A percentile compares a stretch with the other conserved stretches of the same genome.
phyloP scores from a whole-genome alignment of 108 stramenopile genomes.

The Stephanodiscus minutulus region DNA sequence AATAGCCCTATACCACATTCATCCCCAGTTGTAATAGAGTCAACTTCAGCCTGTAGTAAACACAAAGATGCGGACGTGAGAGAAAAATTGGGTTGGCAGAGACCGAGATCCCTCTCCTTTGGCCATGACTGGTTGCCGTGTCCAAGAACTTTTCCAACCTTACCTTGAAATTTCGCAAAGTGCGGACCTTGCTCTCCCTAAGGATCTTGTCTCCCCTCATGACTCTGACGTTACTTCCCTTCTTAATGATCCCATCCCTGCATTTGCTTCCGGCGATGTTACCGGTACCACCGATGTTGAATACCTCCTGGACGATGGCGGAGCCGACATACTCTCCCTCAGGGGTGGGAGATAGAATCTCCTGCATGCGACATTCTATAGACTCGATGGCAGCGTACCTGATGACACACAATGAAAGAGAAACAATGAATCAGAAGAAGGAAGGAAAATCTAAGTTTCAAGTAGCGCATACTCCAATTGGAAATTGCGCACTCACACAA shows the following conservation, averaged over 20 bases:
- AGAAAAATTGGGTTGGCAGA: slow-evolving; percentile 23
- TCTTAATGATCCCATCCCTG: slow-evolving; percentile 82
- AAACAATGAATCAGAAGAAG: not conserved
- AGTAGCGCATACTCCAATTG: not conserved
- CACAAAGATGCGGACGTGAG: not conserved
- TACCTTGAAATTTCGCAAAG: slow-evolving; percentile 92
- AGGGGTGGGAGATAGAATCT: slow-evolving; percentile 91
- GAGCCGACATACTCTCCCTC: slow-evolving; percentile 92
- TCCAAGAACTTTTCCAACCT: slow-evolving; percentile 20
- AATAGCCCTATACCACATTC: slow-evolving; percentile 95
- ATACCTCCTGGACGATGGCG: slow-evolving; percentile 91
- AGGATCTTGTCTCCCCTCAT: slow-evolving; percentile 94
- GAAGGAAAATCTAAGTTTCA: not conserved
- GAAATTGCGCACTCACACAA: slow-evolving; percentile 61
- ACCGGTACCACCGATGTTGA: slow-evolving; percentile 94
- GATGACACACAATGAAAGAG: not conserved
- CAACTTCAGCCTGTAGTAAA: slow-evolving; percentile 74
- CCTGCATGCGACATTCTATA: slow-evolving; percentile 89
- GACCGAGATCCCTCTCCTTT: too few species aligned
- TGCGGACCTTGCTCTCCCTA: slow-evolving; percentile 79
- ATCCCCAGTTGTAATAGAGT: slow-evolving; percentile 82
- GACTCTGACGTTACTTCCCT: slow-evolving; percentile 91
- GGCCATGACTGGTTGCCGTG: too few species aligned
- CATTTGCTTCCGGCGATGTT: slow-evolving; percentile 95
- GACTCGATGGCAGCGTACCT: slow-evolving; percentile 95